Percentiles rank a stretch among this genome's conserved stretches.
Evolutionary conservation across 192 early-diverging fungal species (phyloP).

Genomic region (Physocladia obscura): DNA sequence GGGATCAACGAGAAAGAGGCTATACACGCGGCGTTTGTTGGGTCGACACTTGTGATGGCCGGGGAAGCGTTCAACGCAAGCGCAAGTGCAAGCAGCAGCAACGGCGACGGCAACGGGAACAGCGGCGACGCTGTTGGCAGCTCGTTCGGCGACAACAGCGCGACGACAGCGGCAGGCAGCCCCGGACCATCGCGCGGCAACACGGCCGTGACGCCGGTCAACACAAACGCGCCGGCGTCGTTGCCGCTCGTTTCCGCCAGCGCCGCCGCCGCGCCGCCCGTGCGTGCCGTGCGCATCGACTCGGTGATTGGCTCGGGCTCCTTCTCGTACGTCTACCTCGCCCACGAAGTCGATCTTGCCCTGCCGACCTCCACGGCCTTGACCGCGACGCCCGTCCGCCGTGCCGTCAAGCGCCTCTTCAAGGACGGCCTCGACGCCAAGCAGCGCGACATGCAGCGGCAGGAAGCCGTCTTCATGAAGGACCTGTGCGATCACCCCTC

Average conservation of each 20-base stretch:
- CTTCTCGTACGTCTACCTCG: slow-evolving; percentile 52
- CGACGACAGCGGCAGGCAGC: not conserved
- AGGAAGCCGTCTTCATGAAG: slow-evolving; percentile 35
- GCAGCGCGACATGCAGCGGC: slow-evolving; percentile 42
- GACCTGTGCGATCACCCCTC: slow-evolving; percentile 31
- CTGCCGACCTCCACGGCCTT: not conserved
- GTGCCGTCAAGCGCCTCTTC: slow-evolving; percentile 53
- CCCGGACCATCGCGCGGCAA: not conserved
- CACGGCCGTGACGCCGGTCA: not conserved
- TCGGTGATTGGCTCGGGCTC: slow-evolving; percentile 45
- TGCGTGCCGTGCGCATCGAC: slow-evolving; percentile 23
- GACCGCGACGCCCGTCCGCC: not conserved
- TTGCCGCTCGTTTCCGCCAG: not conserved
- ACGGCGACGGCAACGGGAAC: too few relatives aligned
- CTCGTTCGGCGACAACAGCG: too few relatives aligned
- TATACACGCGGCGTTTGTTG: not conserved
- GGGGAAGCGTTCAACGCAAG: not conserved
- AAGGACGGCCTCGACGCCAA: slow-evolving; percentile 41
- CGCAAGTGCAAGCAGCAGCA: too few relatives aligned
- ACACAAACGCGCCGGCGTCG: not conserved
- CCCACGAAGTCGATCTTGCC: not conserved
- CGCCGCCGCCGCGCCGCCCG: not conserved
- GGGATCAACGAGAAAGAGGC: not conserved
- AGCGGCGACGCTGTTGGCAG: too few relatives aligned
- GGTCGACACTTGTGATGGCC: slow-evolving; percentile 1